Evolutionary conservation across 164 flowering plant genomes (phyloP).

Genomic region (Tetracentron sinense): DNA sequence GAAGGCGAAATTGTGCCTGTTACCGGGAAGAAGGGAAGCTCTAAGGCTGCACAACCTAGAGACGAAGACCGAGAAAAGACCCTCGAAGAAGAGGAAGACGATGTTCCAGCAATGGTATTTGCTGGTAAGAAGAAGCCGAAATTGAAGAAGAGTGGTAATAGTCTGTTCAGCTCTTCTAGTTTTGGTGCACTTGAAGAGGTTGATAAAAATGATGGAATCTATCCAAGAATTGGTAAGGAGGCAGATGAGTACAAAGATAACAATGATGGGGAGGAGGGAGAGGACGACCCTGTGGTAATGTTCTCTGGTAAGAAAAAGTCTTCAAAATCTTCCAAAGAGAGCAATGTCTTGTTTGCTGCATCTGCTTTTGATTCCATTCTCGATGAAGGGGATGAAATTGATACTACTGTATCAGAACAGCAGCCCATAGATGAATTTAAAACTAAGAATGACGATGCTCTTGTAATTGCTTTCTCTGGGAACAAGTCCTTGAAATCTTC

Average conservation of each 20-base stretch:
- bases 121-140: constrained; percentile 52
- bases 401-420: not conserved
- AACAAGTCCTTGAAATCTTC: constrained; percentile 9
- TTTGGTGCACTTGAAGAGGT: constrained; percentile 28
- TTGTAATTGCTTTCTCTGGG: constrained; percentile 3
- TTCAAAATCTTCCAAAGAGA: constrained; percentile 33
- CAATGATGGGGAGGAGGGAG: constrained; percentile 28
- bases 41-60: constrained; percentile 18
- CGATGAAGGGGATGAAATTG: constrained; percentile 19
- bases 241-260: constrained; percentile 13
- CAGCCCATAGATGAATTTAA: constrained; percentile 6
- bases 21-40: constrained; percentile 41
- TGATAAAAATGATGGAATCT: constrained; percentile 25
- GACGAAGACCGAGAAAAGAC: constrained; percentile 33
- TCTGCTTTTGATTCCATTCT: constrained; percentile 23
- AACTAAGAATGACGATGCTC: not conserved
- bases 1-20: constrained; percentile 33
- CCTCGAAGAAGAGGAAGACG: constrained; percentile 30
- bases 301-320: constrained; percentile 52
- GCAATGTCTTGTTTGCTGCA: constrained; percentile 25
- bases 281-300: constrained; percentile 23
- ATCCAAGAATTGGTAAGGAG: constrained; percentile 4
- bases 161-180: constrained; percentile 20
- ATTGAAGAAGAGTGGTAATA: constrained; percentile 37
- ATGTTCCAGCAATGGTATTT: constrained; percentile 21